Evolutionary conservation across 2,329 filamentous ascomycete genomes (phyloP).

Genomic region (Cryphonectria nitschkei): DNA sequence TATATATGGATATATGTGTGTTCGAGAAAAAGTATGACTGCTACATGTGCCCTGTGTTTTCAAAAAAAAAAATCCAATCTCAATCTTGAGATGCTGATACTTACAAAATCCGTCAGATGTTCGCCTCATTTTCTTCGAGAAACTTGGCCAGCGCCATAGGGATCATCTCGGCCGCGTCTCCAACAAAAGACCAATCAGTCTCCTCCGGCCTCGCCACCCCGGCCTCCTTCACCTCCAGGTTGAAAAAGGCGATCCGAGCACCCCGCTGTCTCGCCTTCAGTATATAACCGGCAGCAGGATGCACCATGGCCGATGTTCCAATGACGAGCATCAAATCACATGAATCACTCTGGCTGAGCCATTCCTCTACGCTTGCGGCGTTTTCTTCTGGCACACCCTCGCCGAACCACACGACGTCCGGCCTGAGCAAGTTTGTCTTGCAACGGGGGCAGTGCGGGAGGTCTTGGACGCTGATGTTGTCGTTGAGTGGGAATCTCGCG

Average conservation of each 20-base stretch:
- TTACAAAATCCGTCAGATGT: not conserved
- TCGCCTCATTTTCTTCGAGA: conserved; percentile 18
- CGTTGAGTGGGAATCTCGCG: conserved; percentile 47
- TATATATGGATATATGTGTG: not conserved
- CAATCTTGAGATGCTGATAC: not conserved
- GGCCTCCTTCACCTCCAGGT: conserved; percentile 60
- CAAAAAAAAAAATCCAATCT: not conserved
- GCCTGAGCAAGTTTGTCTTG: conserved; percentile 68
- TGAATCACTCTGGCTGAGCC: conserved; percentile 53
- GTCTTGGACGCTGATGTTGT: conserved; percentile 50
- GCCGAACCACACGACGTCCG: conserved; percentile 89
- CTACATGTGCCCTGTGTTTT: not conserved
- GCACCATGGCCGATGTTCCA: conserved; percentile 79
- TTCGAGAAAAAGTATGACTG: not conserved
- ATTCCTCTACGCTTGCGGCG: conserved; percentile 64
- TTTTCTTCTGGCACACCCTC: conserved; percentile 69
- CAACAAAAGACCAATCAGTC: conserved; percentile 62
- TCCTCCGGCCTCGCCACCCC: conserved; percentile 43
- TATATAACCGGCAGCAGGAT: conserved; percentile 78
- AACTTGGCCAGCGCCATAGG: conserved; percentile 58
- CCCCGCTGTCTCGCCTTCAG: conserved; percentile 63
- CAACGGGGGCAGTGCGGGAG: conserved; percentile 77
- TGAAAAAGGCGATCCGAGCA: conserved; percentile 77
- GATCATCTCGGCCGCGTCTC: conserved; percentile 58
- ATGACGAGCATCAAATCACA: conserved; percentile 86